Percentiles rank a stretch among this genome's conserved stretches.
These are phyloP conservation scores for Scortechinia acanthostroma DNA, from an alignment of 2,329 filamentous ascomycete genomes.

Conservation along the genomic window DNA sequence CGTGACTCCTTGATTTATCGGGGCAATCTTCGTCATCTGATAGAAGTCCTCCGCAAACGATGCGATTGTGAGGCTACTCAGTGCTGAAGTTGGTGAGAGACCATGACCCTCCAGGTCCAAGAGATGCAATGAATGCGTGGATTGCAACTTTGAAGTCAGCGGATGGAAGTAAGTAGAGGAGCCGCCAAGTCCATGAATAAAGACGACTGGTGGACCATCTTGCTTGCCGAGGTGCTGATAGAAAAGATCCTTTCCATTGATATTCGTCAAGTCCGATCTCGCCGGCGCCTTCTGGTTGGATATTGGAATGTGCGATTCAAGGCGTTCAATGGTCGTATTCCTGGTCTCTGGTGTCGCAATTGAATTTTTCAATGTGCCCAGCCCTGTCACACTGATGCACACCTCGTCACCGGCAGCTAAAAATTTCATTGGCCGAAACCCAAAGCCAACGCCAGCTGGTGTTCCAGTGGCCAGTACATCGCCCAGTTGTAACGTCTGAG, in stretches of 20 bases:
- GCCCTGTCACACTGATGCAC: conserved; percentile 25
- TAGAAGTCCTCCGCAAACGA: conserved; percentile 32
- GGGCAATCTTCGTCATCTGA: conserved; percentile 23
- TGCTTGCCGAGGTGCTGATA: conserved; percentile 20
- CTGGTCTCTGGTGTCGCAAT: conserved; percentile 14
- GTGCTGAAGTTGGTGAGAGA: conserved; percentile 37
- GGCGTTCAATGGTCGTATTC: conserved; percentile 13
- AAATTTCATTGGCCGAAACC: conserved; percentile 28
- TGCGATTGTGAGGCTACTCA: conserved; percentile 27
- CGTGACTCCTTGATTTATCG: conserved; percentile 19
- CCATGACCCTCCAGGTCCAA: conserved; percentile 50
- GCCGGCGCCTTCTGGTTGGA: neutral
- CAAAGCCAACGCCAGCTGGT: conserved; percentile 36
- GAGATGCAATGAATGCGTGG: conserved; percentile 25
- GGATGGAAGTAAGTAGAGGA: conserved; percentile 34
- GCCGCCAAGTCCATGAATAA: conserved; percentile 46
- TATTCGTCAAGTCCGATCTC: conserved; percentile 17
- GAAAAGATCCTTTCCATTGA: conserved; percentile 30
- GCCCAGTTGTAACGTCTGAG: conserved; percentile 31
- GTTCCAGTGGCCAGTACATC: conserved; percentile 36
- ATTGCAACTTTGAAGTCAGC: conserved; percentile 23
- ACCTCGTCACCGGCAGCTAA: conserved; percentile 30
- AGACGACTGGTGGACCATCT: conserved; percentile 24
- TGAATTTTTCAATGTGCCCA: conserved; percentile 29
- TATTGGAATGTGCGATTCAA: neutral